Conservation (phyloP, 2,329 filamentous ascomycete genomes). For the Ophiostoma novo-ulmi region DNA sequence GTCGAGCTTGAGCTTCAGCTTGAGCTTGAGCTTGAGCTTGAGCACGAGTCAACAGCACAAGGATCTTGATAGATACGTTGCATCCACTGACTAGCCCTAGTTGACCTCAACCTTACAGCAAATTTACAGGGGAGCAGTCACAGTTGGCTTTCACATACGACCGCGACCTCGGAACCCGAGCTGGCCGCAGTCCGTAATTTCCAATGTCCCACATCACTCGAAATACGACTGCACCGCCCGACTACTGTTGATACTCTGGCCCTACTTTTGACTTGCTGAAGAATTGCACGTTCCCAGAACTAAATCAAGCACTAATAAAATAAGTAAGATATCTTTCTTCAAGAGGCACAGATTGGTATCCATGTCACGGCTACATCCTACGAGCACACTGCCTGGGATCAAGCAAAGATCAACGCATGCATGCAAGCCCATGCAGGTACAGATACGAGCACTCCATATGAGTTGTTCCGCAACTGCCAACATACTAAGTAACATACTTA, state of each 20-base stretch:
- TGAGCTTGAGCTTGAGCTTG: not conserved
- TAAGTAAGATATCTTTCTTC: too few species aligned
- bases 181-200: not conserved
- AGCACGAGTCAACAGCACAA: not conserved
- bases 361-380: not conserved
- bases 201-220: constrained; percentile 11
- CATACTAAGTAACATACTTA: not conserved
- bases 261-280: not conserved
- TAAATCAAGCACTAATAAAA: too few species aligned
- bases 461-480: not conserved
- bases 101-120: not conserved
- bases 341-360: too few species aligned
- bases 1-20: not conserved
- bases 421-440: constrained; percentile 19
- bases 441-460: not conserved
- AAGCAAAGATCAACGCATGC: not conserved
- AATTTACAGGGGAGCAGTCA: not conserved
- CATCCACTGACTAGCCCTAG: not conserved
- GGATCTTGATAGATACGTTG: not conserved
- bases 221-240: not conserved
- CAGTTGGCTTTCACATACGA: not conserved
- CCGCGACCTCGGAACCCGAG: not conserved
- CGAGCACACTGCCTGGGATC: not conserved
- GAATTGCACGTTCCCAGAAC: too few species aligned
- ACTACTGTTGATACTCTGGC: not conserved